phyloP scores from a whole-genome alignment of 2,329 filamentous ascomycete genomes.

The Niveomyces coronatus region DNA sequence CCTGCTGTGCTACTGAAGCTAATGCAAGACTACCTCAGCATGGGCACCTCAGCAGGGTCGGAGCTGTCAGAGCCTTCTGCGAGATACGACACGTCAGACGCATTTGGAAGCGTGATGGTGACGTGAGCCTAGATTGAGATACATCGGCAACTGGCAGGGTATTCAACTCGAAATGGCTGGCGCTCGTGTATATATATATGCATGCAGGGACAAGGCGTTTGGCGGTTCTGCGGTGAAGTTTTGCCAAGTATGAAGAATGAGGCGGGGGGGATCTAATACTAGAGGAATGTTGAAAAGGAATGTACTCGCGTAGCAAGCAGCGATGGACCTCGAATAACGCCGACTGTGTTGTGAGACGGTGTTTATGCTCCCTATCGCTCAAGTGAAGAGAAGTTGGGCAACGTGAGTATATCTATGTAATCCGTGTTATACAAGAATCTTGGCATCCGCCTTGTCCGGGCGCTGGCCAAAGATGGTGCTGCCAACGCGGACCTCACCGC shows the following conservation, averaged over 20 bases:
- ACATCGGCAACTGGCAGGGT: neutral
- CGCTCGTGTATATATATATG: neutral
- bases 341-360: no score
- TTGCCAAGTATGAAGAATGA: no score
- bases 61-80: slow-evolving; percentile 32
- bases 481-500: slow-evolving; percentile 81
- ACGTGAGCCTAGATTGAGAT: slow-evolving; percentile 8
- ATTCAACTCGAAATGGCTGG: slow-evolving; percentile 1
- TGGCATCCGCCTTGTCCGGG: slow-evolving; percentile 69
- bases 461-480: slow-evolving; percentile 88
- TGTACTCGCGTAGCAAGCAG: no score
- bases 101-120: slow-evolving; percentile 48
- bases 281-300: no score
- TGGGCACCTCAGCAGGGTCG: slow-evolving; percentile 33
- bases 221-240: no score
- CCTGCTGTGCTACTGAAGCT: slow-evolving; percentile 69
- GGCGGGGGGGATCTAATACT: no score
- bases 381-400: no score
- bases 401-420: no score
- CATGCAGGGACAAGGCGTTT: neutral
- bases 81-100: slow-evolving; percentile 41
- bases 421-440: slow-evolving; percentile 51
- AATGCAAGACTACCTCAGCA: slow-evolving; percentile 74
- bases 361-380: no score
- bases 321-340: no score